Conservation (phyloP, 2,329 filamentous ascomycete species). For the Emydomyces testavorans region DNA sequence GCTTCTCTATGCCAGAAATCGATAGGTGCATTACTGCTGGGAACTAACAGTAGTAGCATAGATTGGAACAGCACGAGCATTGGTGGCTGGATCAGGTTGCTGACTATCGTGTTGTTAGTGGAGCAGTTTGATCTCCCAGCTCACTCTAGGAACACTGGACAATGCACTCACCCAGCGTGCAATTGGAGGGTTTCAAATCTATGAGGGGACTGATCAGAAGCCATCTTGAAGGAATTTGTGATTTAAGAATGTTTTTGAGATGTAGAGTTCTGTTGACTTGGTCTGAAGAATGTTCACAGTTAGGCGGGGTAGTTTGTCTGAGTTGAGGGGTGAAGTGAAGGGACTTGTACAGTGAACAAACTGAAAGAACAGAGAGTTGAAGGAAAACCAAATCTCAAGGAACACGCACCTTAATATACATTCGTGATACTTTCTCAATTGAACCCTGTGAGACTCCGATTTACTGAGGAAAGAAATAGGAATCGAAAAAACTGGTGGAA, state of each 20-base stretch:
- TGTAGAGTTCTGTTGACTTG: neutral
- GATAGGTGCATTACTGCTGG: neutral
- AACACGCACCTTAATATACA: neutral
- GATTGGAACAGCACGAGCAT: slow-evolving; percentile 84
- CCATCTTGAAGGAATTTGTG: neutral
- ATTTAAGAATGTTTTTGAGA: neutral
- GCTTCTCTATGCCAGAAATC: neutral
- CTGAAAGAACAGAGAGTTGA: neutral
- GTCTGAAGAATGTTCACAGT: neutral
- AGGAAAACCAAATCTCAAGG: neutral
- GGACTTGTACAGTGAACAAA: neutral
- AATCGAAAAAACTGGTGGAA: neutral
- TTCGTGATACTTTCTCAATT: neutral
- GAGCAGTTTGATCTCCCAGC: slow-evolving; percentile 9
- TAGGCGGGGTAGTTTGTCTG: neutral
- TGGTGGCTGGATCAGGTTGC: slow-evolving; percentile 66
- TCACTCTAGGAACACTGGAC: neutral
- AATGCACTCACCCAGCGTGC: slow-evolving; percentile 57
- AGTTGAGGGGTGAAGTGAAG: neutral
- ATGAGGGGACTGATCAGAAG: slow-evolving; percentile 17
- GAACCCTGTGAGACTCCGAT: neutral
- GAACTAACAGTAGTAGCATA: slow-evolving; percentile 67
- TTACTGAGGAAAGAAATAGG: neutral
- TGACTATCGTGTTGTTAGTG: slow-evolving; percentile 45
- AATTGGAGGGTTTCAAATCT: slow-evolving; percentile 79